Base-by-base conservation (phyloP, 1,284 basidiomycete species). In the Fomitopsis schrenkii region DNA sequence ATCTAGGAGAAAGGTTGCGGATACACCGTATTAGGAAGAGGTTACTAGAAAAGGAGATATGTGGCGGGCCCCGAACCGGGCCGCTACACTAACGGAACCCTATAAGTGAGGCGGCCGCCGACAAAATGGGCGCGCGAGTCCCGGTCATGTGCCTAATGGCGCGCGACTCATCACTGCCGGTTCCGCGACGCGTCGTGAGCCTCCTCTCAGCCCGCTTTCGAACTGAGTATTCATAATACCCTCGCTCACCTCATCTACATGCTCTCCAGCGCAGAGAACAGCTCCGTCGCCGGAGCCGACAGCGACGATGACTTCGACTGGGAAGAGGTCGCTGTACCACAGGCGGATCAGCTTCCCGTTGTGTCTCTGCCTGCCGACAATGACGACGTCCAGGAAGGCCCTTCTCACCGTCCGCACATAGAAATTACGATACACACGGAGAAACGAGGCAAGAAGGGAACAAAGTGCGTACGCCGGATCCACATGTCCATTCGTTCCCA, bases 391-490 rank as follows among this genome's bases (percentile, higher is more conserved):
- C 59, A 68, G 30, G 67, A 66, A 52, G 71, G 65, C 10, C 63
- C 67, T 15, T 70, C 70, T 6, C 56, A 56, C 36, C 62, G 57
- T 28, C 63, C 66, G 9, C 65, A 71, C 63, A 82, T 89, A 28
- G 86, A 89, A 76, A 88, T 89, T 60, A 87, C 84, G 1, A 76
- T 88, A 15, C 77, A 83, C 65, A 69, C 77, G 26, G 72, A 72
- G 36, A 40, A 45, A 38, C n/a, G 55, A 46, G 73, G 74, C 55
- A 81, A 78, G 69, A 74, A 73, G 56, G 75, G 72, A 64, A 67
- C 67, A 41, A 72, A 74, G 73, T 74, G 57, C 60, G 72, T 70
- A 45, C 19, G n/a, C 36, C 52, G 12, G n/a, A 9, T 15, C 10
- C 35, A 40, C 45, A 10, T 12, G 35, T 2, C 41, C 50, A 7